phyloP scores from a whole-genome alignment of 441 rosid genomes.

The Monsonia emarginata region DNA sequence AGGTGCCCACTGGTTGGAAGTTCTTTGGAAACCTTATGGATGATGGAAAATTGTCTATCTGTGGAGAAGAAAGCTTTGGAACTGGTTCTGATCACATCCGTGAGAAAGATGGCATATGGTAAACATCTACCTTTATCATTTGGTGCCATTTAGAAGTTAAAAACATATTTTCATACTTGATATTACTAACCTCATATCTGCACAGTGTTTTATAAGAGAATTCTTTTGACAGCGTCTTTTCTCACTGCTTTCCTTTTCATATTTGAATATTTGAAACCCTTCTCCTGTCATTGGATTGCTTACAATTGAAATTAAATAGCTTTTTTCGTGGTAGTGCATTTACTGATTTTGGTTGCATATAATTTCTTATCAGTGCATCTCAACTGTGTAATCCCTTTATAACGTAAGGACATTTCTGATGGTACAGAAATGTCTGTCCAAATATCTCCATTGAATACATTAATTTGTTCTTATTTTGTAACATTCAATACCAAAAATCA shows the following conservation, averaged over 20 bases:
- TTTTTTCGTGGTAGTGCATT: neutral
- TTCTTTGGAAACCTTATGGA: slow-evolving; percentile 97
- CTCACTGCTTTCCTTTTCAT: neutral
- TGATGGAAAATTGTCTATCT: slow-evolving; percentile 78
- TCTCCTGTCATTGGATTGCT: neutral
- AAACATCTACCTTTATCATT: slow-evolving; percentile 24
- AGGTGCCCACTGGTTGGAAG: slow-evolving; percentile 98
- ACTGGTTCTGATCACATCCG: slow-evolving; percentile 96
- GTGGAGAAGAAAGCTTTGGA: slow-evolving; percentile 97
- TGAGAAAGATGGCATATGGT: slow-evolving; percentile 97
- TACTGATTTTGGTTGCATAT: neutral
- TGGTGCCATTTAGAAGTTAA: neutral
- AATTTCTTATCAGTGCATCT: neutral
- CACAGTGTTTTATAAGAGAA: neutral
- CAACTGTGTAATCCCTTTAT: neutral
- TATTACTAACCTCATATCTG: neutral
- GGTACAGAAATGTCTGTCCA: too few relatives aligned
- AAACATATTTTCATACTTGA: neutral
- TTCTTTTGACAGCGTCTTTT: neutral
- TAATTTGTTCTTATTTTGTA: too few relatives aligned
- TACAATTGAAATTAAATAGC: neutral
- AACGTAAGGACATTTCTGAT: too few relatives aligned
- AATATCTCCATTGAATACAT: too few relatives aligned
- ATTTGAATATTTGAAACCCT: neutral
- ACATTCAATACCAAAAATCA: too few relatives aligned